Evolutionary conservation across 257 asterid species (phyloP).

Genomic region (Solanum chilense): DNA sequence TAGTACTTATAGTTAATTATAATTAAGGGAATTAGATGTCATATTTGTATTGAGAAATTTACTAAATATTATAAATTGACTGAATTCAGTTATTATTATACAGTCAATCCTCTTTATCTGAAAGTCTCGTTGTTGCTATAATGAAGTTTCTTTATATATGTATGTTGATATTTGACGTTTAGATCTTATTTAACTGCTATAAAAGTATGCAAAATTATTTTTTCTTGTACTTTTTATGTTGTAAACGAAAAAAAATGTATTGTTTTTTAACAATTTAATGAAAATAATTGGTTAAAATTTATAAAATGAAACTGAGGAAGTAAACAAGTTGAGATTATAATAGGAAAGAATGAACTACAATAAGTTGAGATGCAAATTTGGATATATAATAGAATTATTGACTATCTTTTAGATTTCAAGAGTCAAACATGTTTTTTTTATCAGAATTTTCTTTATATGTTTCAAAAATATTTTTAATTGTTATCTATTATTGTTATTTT

Average conservation of each 20-base stretch:
- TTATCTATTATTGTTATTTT: too few species aligned
- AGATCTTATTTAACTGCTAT: neutral
- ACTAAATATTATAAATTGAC: neutral
- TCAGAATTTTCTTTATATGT: neutral
- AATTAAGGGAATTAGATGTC: neutral
- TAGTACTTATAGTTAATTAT: neutral
- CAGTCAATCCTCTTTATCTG: neutral
- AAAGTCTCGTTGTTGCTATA: neutral
- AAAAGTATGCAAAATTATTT: neutral
- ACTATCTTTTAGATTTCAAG: too few species aligned
- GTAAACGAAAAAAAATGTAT: neutral
- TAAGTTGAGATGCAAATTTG: neutral
- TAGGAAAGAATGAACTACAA: too few species aligned
- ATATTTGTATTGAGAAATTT: neutral
- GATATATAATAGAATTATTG: neutral
- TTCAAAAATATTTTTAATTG: neutral
- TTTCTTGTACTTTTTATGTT: neutral
- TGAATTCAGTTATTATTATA: neutral
- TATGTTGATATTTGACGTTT: too few species aligned
- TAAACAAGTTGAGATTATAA: too few species aligned
- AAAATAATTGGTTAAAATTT: too few species aligned
- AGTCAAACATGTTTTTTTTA: neutral
- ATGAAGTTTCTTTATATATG: too few species aligned
- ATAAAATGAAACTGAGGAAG: too few species aligned
- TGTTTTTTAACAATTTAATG: neutral